Base-by-base conservation (phyloP, 106 monocot genomes). In the Chionographis japonica region DNA sequence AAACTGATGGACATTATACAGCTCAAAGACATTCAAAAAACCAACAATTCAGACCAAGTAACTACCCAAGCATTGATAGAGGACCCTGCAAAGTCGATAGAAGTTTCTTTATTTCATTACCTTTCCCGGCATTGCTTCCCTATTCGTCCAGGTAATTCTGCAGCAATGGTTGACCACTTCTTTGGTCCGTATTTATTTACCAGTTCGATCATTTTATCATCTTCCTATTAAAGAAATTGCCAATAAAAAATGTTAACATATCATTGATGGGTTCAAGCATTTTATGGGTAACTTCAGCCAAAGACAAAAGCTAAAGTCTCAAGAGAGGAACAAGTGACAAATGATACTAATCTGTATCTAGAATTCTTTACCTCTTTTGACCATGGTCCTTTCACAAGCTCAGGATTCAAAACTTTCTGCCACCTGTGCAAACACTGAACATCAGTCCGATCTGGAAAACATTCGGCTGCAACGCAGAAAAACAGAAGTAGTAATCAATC, bases 381-480 rank as follows among this genome's bases (percentile, higher is more conserved):
- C 97, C 92, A 97, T 65, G 97, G 89, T 50, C 97, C 97, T 71
- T 97, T 97, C 40, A 97, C 86, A 66, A 97, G 85, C 17, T 86
- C 84, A 62, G 97, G 97, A 84, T 97, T 97, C 62, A 92, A 74
- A 77, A 97, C 95, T 68, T 97, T 92, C 76, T 91, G 94, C 94
- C 97, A 98, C 76, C 92, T 80, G 64, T 98, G 97, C 67, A 93
- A 73, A 69, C 97, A 98, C 57, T 98, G 97, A 37, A 93, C 90
- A 81, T 90, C 89, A 15, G 87, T 92, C 49, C 97, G 63, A 62
- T 85, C 89, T 4, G 87, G 86, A 53, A 98, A 93, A 57, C 86
- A 90, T 80, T 92, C 97, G 69, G 92, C 97, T 97, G 80, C 35
- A 27, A 27, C 27, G 27, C 80, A 62, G 66, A 46, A 11, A 72